Evolutionary conservation across 352 stramenopile genomes (phyloP).

Genomic region (Thalassiosira mediterranea): DNA sequence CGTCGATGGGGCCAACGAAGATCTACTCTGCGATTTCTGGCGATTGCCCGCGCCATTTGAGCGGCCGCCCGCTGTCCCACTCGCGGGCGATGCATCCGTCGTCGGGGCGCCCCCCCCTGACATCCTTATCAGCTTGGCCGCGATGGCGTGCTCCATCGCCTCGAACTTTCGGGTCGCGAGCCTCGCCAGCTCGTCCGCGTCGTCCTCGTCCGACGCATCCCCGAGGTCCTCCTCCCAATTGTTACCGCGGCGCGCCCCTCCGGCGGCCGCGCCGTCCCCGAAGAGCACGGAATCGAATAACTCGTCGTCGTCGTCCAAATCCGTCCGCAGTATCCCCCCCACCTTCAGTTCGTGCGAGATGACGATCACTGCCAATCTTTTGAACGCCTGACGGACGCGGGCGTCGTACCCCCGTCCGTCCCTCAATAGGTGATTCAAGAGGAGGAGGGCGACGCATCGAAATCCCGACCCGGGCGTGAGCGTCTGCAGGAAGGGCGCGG

Average conservation of each 20-base stretch:
- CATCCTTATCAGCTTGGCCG: constrained; percentile 64
- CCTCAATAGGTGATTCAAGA: constrained; percentile 75
- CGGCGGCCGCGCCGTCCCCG: not conserved
- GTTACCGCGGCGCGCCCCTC: not conserved
- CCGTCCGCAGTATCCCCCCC: constrained; percentile 40
- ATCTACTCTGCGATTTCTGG: not conserved
- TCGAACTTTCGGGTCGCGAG: constrained; percentile 81
- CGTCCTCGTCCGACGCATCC: constrained; percentile 6
- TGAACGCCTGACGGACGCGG: constrained; percentile 70
- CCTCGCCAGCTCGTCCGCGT: constrained; percentile 39
- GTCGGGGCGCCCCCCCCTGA: not conserved
- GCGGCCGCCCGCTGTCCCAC: not conserved
- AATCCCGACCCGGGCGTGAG: constrained; percentile 74
- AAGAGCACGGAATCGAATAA: constrained; percentile 26
- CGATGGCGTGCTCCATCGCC: constrained; percentile 76
- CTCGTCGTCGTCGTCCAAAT: constrained; percentile 41
- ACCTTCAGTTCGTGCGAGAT: constrained; percentile 52
- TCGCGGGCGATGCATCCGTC: not conserved
- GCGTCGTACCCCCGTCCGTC: constrained; percentile 75
- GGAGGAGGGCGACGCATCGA: constrained; percentile 69
- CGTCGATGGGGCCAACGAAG: not conserved
- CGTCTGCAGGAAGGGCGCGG: constrained; percentile 78
- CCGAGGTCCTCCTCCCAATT: not conserved
- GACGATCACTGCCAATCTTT: constrained; percentile 76
- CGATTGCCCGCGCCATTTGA: not conserved